Conservation (phyloP, 1,284 basidiomycete genomes). For the Phlebopus sp. region DNA sequence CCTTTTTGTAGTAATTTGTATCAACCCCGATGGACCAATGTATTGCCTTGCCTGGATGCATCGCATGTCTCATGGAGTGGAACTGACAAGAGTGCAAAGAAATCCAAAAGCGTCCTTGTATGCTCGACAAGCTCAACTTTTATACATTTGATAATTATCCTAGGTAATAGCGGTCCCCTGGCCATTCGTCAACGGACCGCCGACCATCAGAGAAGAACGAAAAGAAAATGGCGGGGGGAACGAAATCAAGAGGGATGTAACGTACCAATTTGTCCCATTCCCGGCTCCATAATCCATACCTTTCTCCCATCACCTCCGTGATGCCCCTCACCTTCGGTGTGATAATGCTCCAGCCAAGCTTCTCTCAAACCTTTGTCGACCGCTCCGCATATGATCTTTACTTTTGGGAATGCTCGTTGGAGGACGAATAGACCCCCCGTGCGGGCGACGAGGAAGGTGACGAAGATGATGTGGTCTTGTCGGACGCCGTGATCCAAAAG, state of each 20-base stretch:
- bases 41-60: slow-evolving; percentile 5
- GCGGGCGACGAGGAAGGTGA: slow-evolving; percentile 85
- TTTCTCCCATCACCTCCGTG: slow-evolving; percentile 47
- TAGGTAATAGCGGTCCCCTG: slow-evolving; percentile 50
- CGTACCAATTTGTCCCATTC: slow-evolving; percentile 80
- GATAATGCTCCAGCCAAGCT: slow-evolving; percentile 60
- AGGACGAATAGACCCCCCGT: slow-evolving; percentile 78
- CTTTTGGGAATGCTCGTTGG: slow-evolving; percentile 77
- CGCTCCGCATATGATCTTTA: slow-evolving; percentile 81
- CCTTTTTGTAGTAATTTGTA: slow-evolving; percentile 6
- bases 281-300: slow-evolving; percentile 76
- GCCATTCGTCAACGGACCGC: slow-evolving; percentile 7
- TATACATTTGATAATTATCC: slow-evolving; percentile 10
- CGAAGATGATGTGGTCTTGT: slow-evolving; percentile 81
- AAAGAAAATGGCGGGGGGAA: background rate
- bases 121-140: too few species aligned
- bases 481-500: slow-evolving; percentile 92
- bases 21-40: background rate
- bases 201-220: background rate
- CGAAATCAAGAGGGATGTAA: background rate
- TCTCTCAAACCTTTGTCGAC: slow-evolving; percentile 75
- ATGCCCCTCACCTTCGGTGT: slow-evolving; percentile 39
- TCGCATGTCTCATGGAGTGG: too few species aligned
- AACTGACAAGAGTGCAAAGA: too few species aligned
- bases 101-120: too few species aligned